phyloP scores from a whole-genome alignment of 78 protist genomes.

The Protostelium mycophagum region DNA sequence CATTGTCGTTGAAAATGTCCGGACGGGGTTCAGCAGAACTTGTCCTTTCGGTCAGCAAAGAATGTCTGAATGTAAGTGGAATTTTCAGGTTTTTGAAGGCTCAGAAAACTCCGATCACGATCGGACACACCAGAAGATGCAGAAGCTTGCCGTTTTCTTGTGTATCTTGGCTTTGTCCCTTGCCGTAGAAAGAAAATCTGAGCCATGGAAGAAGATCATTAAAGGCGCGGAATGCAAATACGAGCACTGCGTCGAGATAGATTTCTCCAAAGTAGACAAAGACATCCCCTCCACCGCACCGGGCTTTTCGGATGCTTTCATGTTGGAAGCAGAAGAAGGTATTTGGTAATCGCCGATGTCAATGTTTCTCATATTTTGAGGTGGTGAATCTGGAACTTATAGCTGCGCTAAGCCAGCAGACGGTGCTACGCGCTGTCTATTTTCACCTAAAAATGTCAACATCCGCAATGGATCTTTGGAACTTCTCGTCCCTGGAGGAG shows the following conservation, averaged over 20 bases:
- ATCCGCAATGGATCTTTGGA: not conserved
- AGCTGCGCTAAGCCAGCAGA: not conserved
- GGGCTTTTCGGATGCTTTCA: not conserved
- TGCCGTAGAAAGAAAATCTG: not conserved
- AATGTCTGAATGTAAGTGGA: no score
- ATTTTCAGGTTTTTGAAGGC: no score
- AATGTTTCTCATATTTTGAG: no score
- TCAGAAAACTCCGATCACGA: no score
- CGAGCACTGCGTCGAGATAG: not conserved
- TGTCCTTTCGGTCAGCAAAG: no score
- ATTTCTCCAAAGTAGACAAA: not conserved
- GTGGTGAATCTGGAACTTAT: not conserved
- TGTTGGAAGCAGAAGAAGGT: not conserved
- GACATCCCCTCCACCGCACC: not conserved
- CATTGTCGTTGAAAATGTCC: no score
- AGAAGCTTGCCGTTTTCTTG: not conserved
- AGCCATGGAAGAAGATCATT: not conserved
- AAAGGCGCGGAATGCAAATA: not conserved
- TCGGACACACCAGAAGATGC: not conserved
- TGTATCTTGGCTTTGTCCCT: not conserved
- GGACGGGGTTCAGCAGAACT: no score
- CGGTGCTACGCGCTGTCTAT: not conserved
- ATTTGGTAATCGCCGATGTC: no score
- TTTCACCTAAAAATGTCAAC: not conserved
- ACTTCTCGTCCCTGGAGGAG: not conserved